A percentile compares a stretch with the other conserved stretches of the same genome.
Evolutionary conservation across 179 eudicot genomes (phyloP).

Genomic region (Corrigiola litoralis): DNA sequence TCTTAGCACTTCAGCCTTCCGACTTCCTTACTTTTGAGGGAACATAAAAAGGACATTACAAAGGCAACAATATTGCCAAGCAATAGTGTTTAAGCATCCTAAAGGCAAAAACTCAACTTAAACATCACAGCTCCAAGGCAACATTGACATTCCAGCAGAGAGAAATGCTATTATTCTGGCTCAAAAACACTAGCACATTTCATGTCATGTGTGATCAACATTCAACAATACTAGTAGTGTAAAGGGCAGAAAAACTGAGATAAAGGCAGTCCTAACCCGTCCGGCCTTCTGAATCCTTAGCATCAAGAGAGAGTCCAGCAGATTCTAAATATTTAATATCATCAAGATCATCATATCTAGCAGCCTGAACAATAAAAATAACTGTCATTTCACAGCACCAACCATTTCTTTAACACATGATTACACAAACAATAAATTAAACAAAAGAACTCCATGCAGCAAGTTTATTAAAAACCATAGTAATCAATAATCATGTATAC

Average conservation of each 20-base stretch:
- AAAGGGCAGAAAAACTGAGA: neutral
- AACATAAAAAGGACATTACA: neutral
- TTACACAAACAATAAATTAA: no score
- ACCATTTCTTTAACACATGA: no score
- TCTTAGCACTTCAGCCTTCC: no score
- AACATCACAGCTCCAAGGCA: neutral
- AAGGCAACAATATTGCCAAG: neutral
- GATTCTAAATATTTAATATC: constrained; percentile 58
- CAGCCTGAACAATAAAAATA: constrained; percentile 44
- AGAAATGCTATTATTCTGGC: neutral
- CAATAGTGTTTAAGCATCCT: neutral
- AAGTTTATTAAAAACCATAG: no score
- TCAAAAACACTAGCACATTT: neutral
- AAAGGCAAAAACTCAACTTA: no score
- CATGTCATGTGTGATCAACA: neutral
- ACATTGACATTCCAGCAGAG: neutral
- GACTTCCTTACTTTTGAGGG: no score
- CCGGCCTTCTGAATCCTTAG: constrained; percentile 71
- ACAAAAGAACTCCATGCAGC: no score
- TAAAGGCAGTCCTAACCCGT: constrained; percentile 44
- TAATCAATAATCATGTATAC: no score
- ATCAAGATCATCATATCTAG: constrained; percentile 82
- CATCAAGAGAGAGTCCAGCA: constrained; percentile 52
- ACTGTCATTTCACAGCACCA: no score
- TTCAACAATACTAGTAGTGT: neutral